These are phyloP conservation scores for Nigrospora oryzae DNA, from an alignment of 2,329 filamentous ascomycete genomes.

Conservation along the genomic window DNA sequence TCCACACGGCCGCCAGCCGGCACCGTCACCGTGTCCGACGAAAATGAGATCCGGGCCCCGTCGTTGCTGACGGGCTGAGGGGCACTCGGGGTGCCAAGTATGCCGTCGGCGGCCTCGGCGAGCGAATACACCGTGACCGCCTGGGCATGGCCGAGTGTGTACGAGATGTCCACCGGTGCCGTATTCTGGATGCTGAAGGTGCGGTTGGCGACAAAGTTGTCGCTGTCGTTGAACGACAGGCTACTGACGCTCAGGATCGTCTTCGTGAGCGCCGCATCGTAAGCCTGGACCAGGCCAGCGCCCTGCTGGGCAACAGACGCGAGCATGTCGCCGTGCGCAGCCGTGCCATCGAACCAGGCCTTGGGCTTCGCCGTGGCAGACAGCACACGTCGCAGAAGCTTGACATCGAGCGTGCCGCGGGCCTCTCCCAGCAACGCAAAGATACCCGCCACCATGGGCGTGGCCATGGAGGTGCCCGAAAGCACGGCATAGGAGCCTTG, in stretches of 20 bases:
- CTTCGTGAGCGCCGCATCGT: constrained; percentile 26
- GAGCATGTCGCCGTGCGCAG: not conserved
- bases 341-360: constrained; percentile 16
- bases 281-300: constrained; percentile 31
- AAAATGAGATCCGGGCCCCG: constrained; percentile 7
- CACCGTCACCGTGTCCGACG: constrained; percentile 9
- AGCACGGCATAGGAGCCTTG: constrained; percentile 34
- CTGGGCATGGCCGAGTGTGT: constrained; percentile 24
- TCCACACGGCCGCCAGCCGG: constrained; percentile 6
- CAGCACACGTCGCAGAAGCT: constrained; percentile 14
- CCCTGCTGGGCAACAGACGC: constrained; percentile 32
- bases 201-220: constrained; percentile 22
- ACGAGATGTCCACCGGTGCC: constrained; percentile 24
- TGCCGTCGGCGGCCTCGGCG: constrained; percentile 7
- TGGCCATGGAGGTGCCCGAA: constrained; percentile 47
- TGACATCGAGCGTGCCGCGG: constrained; percentile 14
- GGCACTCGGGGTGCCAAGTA: not conserved
- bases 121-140: constrained; percentile 30
- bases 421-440: constrained; percentile 19
- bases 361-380: constrained; percentile 17
- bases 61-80: not conserved
- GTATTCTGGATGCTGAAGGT: constrained; percentile 30
- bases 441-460: constrained; percentile 33
- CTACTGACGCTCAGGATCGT: constrained; percentile 26
- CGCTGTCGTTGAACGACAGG: constrained; percentile 35